Evolutionary conservation across 345 rosid genomes (phyloP).

Genomic region (Eucalyptus regnans): DNA sequence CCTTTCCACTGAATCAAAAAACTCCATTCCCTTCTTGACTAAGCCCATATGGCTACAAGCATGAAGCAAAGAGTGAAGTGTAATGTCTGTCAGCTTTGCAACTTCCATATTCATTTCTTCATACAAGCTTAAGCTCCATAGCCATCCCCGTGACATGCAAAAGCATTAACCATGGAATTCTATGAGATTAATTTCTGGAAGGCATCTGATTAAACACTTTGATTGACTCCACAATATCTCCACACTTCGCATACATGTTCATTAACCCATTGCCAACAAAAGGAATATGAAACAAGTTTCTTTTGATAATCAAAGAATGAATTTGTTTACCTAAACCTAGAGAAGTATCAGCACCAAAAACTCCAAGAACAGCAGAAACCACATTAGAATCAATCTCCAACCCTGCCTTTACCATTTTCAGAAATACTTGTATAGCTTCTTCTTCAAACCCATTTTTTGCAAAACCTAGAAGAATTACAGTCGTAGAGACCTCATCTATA

Average conservation of each 20-base stretch:
- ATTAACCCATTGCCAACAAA: slow-evolving; percentile 78
- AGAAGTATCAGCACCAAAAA: slow-evolving; percentile 52
- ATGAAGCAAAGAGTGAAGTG: slow-evolving; percentile 78
- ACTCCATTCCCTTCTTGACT: slow-evolving; percentile 54
- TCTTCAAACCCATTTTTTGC: slow-evolving; percentile 79
- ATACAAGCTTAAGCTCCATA: slow-evolving; percentile 39
- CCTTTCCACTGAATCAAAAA: slow-evolving; percentile 51
- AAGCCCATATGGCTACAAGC: slow-evolving; percentile 89
- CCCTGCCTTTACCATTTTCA: slow-evolving; percentile 50
- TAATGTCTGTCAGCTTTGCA: slow-evolving; percentile 64
- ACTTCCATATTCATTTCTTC: slow-evolving; percentile 50
- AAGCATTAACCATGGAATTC: slow-evolving; percentile 86
- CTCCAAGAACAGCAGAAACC: slow-evolving; percentile 76
- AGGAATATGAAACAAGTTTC: slow-evolving; percentile 31
- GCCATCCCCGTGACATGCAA: slow-evolving; percentile 73
- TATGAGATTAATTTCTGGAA: slow-evolving; percentile 55
- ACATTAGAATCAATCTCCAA: slow-evolving; percentile 51
- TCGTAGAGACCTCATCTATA: slow-evolving; percentile 71
- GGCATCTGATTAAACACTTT: slow-evolving; percentile 46
- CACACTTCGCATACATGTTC: slow-evolving; percentile 84
- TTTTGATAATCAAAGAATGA: slow-evolving; percentile 64
- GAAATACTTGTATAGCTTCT: slow-evolving; percentile 62
- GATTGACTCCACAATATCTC: slow-evolving; percentile 53
- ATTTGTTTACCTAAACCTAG: slow-evolving; percentile 70
- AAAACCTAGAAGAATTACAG: slow-evolving; percentile 72